A percentile compares a stretch with the other conserved stretches of the same genome.
Conservation (phyloP, 1,139 yeast genomes). For the Magnusiomyces paraingens region DNA sequence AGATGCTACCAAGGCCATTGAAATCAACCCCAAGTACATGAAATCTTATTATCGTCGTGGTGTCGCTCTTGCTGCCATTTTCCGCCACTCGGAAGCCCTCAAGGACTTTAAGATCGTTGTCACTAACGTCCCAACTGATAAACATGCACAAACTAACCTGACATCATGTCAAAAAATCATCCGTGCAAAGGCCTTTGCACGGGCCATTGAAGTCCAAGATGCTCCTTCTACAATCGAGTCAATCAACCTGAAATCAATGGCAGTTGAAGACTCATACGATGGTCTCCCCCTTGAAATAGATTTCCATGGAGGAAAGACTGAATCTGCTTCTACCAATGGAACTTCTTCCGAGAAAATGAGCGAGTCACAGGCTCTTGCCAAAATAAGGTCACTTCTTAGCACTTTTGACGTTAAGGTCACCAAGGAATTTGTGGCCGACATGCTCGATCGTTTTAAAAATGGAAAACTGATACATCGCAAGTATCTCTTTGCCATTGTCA, state of each 20-base stretch:
- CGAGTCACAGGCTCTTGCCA: slow-evolving; percentile 12
- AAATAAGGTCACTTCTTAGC: slow-evolving; percentile 1
- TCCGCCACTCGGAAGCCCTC: slow-evolving; percentile 70
- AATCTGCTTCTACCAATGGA: neutral
- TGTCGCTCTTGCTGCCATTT: slow-evolving; percentile 67
- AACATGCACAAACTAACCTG: slow-evolving; percentile 55
- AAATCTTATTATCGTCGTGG: slow-evolving; percentile 85
- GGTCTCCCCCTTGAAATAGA: slow-evolving; percentile 55
- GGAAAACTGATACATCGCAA: slow-evolving; percentile 73
- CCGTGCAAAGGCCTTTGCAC: slow-evolving; percentile 73
- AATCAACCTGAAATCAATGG: slow-evolving; percentile 41
- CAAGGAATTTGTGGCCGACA: slow-evolving; percentile 51
- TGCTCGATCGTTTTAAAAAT: slow-evolving; percentile 62
- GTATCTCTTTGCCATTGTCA: slow-evolving; percentile 77
- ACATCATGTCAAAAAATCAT: slow-evolving; percentile 61
- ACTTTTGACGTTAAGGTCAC: slow-evolving; percentile 30
- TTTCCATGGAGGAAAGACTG: slow-evolving; percentile 29
- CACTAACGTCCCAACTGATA: slow-evolving; percentile 60
- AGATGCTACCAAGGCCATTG: neutral
- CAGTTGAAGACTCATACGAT: slow-evolving; percentile 52
- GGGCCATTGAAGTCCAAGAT: slow-evolving; percentile 74
- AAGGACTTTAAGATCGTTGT: slow-evolving; percentile 62
- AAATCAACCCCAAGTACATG: slow-evolving; percentile 38
- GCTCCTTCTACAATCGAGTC: slow-evolving; percentile 40
- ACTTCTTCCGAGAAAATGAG: slow-evolving; percentile 6